These are phyloP conservation scores for Galeopsis tetrahit DNA, from an alignment of 257 asterid genomes.

Conservation along the genomic window DNA sequence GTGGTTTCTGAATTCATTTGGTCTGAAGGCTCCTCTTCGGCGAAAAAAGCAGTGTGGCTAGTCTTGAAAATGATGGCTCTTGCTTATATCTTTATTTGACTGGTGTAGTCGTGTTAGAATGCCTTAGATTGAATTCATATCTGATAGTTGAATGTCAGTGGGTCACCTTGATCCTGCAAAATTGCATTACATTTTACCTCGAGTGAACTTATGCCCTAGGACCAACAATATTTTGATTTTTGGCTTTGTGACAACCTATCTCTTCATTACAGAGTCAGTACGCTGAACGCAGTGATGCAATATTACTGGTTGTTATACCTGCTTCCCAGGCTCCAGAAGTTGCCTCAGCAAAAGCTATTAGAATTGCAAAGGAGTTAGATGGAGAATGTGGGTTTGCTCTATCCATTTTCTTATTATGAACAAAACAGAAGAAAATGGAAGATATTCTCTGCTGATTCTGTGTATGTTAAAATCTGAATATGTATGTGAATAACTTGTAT, in stretches of 20 bases:
- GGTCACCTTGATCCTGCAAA: slow-evolving; percentile 16
- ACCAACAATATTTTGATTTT: slow-evolving; percentile 16
- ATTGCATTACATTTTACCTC: neutral
- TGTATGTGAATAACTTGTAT: slow-evolving; percentile 19
- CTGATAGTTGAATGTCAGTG: neutral
- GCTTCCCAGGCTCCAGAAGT: slow-evolving; percentile 97
- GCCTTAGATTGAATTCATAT: neutral
- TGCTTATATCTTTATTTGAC: neutral
- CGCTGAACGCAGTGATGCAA: slow-evolving; percentile 91
- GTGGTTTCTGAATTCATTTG: slow-evolving; percentile 37
- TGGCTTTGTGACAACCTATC: slow-evolving; percentile 29
- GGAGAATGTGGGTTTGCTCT: slow-evolving; percentile 76
- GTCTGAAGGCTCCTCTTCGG: neutral
- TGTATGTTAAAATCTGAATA: slow-evolving; percentile 19
- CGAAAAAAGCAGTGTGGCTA: neutral
- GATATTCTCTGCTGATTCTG: slow-evolving; percentile 5
- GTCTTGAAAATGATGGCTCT: neutral
- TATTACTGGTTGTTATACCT: slow-evolving; percentile 85
- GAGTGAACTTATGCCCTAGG: neutral
- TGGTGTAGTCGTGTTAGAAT: slow-evolving; percentile 3
- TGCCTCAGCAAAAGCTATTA: slow-evolving; percentile 85
- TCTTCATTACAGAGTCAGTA: slow-evolving; percentile 68
- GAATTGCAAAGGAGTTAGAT: slow-evolving; percentile 95
- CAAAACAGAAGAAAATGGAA: neutral
- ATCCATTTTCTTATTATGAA: slow-evolving; percentile 27